Conservation (phyloP, 495 filamentous ascomycete species). For the Corynascus novoguineensis region DNA sequence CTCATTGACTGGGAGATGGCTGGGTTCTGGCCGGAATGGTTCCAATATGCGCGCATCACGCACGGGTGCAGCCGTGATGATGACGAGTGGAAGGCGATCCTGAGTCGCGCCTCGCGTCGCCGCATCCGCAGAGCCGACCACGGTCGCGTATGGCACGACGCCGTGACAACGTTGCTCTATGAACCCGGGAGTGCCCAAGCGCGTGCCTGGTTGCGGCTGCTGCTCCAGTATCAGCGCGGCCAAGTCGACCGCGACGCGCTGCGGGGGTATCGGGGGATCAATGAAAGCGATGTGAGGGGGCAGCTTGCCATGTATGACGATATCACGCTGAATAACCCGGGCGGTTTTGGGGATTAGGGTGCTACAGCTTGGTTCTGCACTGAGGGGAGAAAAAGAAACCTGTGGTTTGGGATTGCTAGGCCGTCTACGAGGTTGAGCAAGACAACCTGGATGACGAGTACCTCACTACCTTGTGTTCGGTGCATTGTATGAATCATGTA, state of each 20-base stretch:
- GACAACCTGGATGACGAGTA: no score
- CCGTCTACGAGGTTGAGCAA: no score
- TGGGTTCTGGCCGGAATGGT: constrained; percentile 15
- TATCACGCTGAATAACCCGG: no score
- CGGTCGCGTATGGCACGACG: constrained; percentile 5
- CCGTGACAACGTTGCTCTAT: background rate
- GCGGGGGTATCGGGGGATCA: background rate
- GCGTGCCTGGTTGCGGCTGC: background rate
- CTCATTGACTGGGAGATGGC: constrained; percentile 16
- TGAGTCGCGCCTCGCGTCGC: background rate
- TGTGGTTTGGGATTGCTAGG: no score
- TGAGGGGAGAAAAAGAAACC: no score
- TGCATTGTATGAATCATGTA: no score
- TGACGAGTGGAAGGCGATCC: constrained; percentile 4
- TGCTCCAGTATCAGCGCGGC: background rate
- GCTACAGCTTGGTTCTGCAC: no score
- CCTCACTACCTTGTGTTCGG: no score
- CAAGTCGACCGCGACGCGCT: background rate
- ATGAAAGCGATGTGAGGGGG: background rate
- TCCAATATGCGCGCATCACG: constrained; percentile 13
- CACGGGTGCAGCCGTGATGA: background rate
- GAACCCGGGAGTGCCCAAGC: background rate
- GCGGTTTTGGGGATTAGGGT: no score
- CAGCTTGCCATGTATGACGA: no score
- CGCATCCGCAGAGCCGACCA: background rate